Conservation (phyloP, 805 yeast species). For the Monosporozyma aquatica region DNA sequence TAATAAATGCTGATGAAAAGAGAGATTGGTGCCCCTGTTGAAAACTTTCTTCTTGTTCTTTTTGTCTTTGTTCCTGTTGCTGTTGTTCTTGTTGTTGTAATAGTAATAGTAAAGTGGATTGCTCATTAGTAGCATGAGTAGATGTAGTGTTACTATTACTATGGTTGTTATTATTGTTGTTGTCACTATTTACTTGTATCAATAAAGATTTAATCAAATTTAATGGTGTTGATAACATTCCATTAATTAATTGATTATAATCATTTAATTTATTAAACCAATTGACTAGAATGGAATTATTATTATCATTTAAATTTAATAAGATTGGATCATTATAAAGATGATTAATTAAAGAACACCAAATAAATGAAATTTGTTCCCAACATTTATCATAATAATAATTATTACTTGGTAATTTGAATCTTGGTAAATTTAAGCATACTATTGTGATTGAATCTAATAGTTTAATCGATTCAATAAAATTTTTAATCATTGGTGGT, state of each 20-base stretch:
- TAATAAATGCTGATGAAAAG: neutral
- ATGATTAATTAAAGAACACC: conserved; percentile 26
- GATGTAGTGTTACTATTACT: too few species aligned
- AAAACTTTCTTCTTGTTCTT: neutral
- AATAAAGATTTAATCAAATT: conserved; percentile 18
- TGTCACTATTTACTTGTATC: neutral
- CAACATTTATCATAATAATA: conserved; percentile 31
- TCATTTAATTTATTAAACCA: conserved; percentile 19
- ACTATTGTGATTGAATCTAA: conserved; percentile 25
- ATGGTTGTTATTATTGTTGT: too few species aligned
- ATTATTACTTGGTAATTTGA: conserved; percentile 28
- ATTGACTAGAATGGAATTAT: conserved; percentile 11
- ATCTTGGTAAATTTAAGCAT: conserved; percentile 25
- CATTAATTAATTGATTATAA: conserved; percentile 20
- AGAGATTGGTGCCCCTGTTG: neutral
- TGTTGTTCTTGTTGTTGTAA: neutral
- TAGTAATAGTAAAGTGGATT: neutral
- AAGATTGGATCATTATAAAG: conserved; percentile 16
- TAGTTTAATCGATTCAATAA: conserved; percentile 23
- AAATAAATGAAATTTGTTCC: conserved; percentile 28
- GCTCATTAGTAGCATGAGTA: neutral
- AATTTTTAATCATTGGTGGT: conserved; percentile 25
- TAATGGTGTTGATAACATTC: conserved; percentile 20
- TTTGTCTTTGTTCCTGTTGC: neutral
- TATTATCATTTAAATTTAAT: conserved; percentile 13